Conservation (phyloP, 1,139 yeast genomes). For the Saccharomyces pastorianus region DNA sequence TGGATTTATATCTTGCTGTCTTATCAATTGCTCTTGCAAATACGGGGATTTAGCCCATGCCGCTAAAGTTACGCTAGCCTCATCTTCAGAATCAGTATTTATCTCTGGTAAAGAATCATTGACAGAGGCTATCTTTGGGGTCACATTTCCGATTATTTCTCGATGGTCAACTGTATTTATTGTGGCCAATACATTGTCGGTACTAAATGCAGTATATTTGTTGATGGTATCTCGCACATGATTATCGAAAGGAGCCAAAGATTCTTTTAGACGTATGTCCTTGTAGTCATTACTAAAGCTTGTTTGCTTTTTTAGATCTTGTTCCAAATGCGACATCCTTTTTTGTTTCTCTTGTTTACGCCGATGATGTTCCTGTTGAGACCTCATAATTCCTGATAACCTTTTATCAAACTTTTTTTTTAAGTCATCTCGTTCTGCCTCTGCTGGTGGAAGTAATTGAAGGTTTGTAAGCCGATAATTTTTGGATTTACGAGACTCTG, state of each 20-base stretch:
- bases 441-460: conserved; percentile 23
- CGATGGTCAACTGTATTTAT: conserved; percentile 29
- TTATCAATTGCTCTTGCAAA: conserved; percentile 34
- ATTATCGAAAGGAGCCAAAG: not conserved
- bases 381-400: conserved; percentile 28
- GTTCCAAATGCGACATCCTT: conserved; percentile 24
- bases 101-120: conserved; percentile 30
- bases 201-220: conserved; percentile 3
- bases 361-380: conserved; percentile 27
- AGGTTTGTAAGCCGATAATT: conserved; percentile 24
- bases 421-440: conserved; percentile 23
- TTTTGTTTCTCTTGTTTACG: conserved; percentile 23
- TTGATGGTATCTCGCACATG: conserved; percentile 2
- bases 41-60: conserved; percentile 30
- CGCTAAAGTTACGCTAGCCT: conserved; percentile 19
- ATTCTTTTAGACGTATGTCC: conserved; percentile 3
- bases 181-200: conserved; percentile 6
- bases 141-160: conserved; percentile 17
- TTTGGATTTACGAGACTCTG: not conserved
- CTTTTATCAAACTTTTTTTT: conserved; percentile 27
- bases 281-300: conserved; percentile 17
- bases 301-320: conserved; percentile 20
- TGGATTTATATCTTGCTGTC: conserved; percentile 63
- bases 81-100: conserved; percentile 29
- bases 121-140: conserved; percentile 3